Percentiles rank a stretch among this genome's conserved stretches.
phyloP scores from a whole-genome alignment of 2,329 filamentous ascomycete species.

The Pseudogymnoascus sp. region DNA sequence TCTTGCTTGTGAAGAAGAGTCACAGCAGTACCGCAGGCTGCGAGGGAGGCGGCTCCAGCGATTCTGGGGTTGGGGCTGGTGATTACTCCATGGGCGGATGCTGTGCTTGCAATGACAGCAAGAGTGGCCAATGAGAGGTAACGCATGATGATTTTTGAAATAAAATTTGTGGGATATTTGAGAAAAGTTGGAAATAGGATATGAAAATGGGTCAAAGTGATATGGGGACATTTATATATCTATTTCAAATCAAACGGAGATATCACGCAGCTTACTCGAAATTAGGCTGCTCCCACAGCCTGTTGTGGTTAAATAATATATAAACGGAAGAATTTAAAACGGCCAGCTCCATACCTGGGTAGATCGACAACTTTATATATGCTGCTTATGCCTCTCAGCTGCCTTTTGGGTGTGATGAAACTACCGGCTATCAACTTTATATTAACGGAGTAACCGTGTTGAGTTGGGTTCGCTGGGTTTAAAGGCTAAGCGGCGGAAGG shows the following conservation, averaged over 20 bases:
- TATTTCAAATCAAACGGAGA: neutral
- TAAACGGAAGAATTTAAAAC: neutral
- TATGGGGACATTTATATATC: neutral
- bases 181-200: neutral
- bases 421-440: slow-evolving; percentile 1
- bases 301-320: neutral
- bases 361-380: neutral
- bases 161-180: neutral
- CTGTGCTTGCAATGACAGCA: slow-evolving; percentile 21
- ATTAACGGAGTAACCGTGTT: neutral
- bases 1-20: slow-evolving; percentile 28
- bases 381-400: neutral
- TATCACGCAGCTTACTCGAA: neutral
- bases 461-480: neutral
- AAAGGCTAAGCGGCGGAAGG: neutral
- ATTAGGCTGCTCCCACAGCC: neutral
- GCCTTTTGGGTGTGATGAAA: neutral
- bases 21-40: slow-evolving; percentile 37
- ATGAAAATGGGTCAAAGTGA: neutral
- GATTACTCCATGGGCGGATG: slow-evolving; percentile 38
- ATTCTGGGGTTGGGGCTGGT: slow-evolving; percentile 34
- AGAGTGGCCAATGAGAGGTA: neutral
- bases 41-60: slow-evolving; percentile 35
- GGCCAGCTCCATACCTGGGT: neutral
- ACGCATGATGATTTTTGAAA: neutral